Conservation (phyloP, 129 eudicot genomes). For the Chrysanthemum seticuspe region DNA sequence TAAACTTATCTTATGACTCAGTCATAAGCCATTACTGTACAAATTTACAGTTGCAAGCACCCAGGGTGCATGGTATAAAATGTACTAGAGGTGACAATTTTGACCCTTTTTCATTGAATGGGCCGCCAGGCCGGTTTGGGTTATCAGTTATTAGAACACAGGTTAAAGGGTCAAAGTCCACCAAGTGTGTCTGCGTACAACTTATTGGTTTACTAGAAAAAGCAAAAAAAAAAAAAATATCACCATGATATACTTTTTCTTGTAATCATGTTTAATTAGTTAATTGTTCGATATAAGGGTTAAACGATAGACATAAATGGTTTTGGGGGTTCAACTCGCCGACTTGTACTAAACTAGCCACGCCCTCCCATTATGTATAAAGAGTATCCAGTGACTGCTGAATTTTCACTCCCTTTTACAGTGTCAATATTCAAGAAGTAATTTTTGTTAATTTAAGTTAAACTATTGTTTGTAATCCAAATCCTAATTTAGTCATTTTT, state of each 20-base stretch:
- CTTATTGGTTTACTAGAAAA: neutral
- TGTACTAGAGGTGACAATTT: neutral
- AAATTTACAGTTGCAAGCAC: neutral
- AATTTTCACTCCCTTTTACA: neutral
- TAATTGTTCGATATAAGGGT: no score
- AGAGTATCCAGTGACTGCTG: neutral
- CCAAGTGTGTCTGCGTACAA: neutral
- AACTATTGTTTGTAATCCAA: neutral
- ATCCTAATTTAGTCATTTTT: slow-evolving; percentile 11
- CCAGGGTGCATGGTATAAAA: neutral
- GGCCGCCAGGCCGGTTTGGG: neutral
- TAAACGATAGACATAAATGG: no score
- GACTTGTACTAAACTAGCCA: no score
- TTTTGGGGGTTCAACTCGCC: no score
- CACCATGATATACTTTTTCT: no score
- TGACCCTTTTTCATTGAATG: neutral
- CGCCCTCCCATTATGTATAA: no score
- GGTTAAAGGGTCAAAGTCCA: no score
- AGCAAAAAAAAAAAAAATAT: neutral
- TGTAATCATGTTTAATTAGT: no score
- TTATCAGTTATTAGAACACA: no score
- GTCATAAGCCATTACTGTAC: neutral
- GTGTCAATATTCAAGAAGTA: no score
- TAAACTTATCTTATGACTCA: neutral
- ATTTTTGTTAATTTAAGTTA: neutral